Base-by-base conservation (phyloP, 352 stramenopile species). In the Phytopythium cucurbitacearum region DNA sequence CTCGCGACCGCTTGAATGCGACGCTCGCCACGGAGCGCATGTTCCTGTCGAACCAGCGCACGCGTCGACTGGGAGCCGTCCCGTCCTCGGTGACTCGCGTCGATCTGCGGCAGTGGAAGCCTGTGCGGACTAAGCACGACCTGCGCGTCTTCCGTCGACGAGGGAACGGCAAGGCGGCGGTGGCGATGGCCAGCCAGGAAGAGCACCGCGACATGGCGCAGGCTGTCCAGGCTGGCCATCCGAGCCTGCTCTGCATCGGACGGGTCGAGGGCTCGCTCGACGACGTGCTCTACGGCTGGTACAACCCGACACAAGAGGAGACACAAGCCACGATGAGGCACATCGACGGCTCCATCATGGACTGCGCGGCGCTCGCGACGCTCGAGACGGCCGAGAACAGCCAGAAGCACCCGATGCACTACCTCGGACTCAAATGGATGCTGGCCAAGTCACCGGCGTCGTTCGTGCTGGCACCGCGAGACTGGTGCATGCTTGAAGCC, bases 351-450 rank as follows among this genome's bases (percentile, higher is more conserved):
- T 60, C 47, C 12, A 62, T 51, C 16, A 71, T 55, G 7, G 74
- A 83, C 54, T 78, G 64, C 43, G 56, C 62, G 6, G 45, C 82
- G 43, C 60, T 85, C 5, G 56, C 57, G 32, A 77, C 61, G 21
- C 44, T 85, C 38, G 71, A 83, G 40, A 66, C 64, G 12, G 53
- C 57, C 0, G 48, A 62, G 0, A 63, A 82, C n/a, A 36, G 32
- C 16, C 28, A 13, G 28, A 49, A 49, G 44, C 44, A 49, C 16
- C 76, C 73, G 34, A 69, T 84, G 40, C 68, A 80, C 33, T 84
- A 70, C 48, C 28, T 86, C 10, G 73, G 73, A 3, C 51, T 86
- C 36, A 84, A 84, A 48, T 85, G 76, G 76, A 35, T 63, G 5
- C 44, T 77, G 16, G 70, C 69, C 37, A 65, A 80, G 46, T 58